phyloP scores from a whole-genome alignment of 106 monocot genomes.

The Apostasia shenzhenica region DNA sequence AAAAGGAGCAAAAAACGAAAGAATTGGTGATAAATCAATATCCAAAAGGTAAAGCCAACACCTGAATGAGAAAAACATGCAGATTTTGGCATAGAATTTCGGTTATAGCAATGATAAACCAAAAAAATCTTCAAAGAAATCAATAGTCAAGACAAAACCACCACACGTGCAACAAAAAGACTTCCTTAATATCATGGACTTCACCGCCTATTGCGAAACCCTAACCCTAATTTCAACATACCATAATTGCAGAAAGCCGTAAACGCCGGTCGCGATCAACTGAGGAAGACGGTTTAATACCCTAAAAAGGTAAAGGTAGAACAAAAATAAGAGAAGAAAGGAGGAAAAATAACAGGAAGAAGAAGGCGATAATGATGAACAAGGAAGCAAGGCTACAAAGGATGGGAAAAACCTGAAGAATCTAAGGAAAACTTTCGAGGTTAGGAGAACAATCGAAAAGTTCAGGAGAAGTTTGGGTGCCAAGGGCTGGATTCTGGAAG shows the following conservation, averaged over 20 bases:
- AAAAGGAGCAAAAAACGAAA: too few relatives aligned
- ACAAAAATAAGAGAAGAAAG: not conserved
- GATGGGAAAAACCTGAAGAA: too few relatives aligned
- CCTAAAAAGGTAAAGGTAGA: not conserved
- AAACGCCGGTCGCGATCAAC: not conserved
- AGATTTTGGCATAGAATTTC: not conserved
- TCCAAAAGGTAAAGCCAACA: not conserved
- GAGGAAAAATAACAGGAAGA: not conserved
- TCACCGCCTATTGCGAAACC: not conserved
- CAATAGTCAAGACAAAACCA: not conserved
- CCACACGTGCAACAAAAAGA: not conserved
- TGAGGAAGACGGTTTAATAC: not conserved
- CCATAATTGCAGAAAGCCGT: not conserved
- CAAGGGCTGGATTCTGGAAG: too few relatives aligned
- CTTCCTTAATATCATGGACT: not conserved
- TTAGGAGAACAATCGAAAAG: too few relatives aligned
- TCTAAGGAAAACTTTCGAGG: too few relatives aligned
- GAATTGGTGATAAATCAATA: too few relatives aligned
- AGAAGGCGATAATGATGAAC: not conserved
- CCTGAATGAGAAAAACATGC: not conserved
- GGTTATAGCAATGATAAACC: not conserved
- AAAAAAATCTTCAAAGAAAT: not conserved
- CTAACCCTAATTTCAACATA: not conserved
- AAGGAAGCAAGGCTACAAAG: too few relatives aligned
- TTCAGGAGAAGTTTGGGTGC: too few relatives aligned